Evolutionary conservation across 371 early-diverging fungal species (phyloP).

Genomic region (Phascolomyces articulosus): DNA sequence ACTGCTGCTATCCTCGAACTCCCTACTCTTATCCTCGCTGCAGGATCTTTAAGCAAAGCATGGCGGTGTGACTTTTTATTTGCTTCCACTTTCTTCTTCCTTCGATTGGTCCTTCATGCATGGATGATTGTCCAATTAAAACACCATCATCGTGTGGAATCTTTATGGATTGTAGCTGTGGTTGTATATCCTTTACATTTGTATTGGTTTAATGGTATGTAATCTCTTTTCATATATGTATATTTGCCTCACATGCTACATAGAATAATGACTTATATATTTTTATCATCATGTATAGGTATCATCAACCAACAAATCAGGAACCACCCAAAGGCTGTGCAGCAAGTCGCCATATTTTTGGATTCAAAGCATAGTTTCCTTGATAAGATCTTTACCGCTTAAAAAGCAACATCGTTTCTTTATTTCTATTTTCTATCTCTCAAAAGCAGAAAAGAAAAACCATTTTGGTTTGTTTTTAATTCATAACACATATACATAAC

Average conservation of each 20-base stretch:
- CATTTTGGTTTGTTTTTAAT: constrained; percentile 9
- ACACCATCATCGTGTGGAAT: constrained; percentile 15
- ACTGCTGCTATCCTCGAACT: constrained; percentile 43
- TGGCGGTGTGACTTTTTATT: constrained; percentile 45
- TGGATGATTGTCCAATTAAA: constrained; percentile 31
- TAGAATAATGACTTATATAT: neutral
- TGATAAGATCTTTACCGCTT: constrained; percentile 13
- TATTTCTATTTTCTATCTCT: neutral
- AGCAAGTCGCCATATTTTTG: constrained; percentile 5
- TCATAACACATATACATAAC: too few species aligned
- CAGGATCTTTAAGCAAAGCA: constrained; percentile 35
- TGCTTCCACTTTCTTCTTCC: constrained; percentile 41
- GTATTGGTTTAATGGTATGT: constrained; percentile 52
- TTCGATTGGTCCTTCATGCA: constrained; percentile 46
- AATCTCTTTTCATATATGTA: neutral
- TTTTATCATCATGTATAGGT: constrained; percentile 6
- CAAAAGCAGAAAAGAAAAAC: neutral
- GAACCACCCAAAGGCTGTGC: constrained; percentile 14
- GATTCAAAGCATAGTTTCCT: constrained; percentile 10
- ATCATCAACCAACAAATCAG: constrained; percentile 15
- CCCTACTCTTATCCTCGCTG: constrained; percentile 45
- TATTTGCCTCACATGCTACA: neutral
- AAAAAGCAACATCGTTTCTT: neutral
- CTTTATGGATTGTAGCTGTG: constrained; percentile 21
- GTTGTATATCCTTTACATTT: constrained; percentile 46